Conservation (phyloP, 768 basidiomycete species). For the Sarcodon sp. region DNA sequence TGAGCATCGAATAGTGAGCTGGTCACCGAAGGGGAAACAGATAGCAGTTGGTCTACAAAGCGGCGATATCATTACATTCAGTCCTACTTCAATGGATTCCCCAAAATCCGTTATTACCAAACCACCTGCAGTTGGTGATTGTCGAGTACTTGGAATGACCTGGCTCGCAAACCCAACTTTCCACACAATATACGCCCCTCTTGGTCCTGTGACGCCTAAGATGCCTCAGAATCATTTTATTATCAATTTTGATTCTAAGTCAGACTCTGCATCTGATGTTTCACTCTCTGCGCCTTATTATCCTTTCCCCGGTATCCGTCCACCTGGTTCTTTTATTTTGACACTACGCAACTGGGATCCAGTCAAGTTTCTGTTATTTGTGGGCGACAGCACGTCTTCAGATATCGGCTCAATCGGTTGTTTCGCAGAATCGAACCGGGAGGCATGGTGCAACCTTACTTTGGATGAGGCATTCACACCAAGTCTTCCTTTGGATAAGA, state of each 20-base stretch:
- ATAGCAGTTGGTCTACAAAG: conserved; percentile 60
- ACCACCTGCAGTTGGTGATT: conserved; percentile 37
- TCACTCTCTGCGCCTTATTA: conserved; percentile 25
- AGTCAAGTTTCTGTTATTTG: conserved; percentile 25
- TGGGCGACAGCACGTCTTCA: conserved; percentile 37
- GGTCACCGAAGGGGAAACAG: conserved; percentile 84
- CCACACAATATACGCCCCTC: conserved; percentile 45
- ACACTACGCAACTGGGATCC: conserved; percentile 31
- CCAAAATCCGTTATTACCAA: conserved; percentile 43
- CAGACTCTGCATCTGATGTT: conserved; percentile 22
- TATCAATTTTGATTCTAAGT: conserved; percentile 28
- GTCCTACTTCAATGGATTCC: conserved; percentile 36
- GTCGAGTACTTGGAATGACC: conserved; percentile 36
- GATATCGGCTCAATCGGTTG: conserved; percentile 35
- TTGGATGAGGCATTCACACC: conserved; percentile 39
- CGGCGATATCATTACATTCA: conserved; percentile 62
- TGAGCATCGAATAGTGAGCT: conserved; percentile 37
- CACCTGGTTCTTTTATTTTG: conserved; percentile 28
- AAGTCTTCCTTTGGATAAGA: conserved; percentile 53
- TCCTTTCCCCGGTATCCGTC: conserved; percentile 31
- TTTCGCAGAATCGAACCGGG: conserved; percentile 12
- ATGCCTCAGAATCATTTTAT: conserved; percentile 29
- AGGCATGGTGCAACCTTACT: conserved; percentile 30
- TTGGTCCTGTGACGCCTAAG: conserved; percentile 25
- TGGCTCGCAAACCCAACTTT: conserved; percentile 69